These are phyloP conservation scores for Phytophthora melonis DNA, from an alignment of 352 stramenopile species.

Conservation along the genomic window DNA sequence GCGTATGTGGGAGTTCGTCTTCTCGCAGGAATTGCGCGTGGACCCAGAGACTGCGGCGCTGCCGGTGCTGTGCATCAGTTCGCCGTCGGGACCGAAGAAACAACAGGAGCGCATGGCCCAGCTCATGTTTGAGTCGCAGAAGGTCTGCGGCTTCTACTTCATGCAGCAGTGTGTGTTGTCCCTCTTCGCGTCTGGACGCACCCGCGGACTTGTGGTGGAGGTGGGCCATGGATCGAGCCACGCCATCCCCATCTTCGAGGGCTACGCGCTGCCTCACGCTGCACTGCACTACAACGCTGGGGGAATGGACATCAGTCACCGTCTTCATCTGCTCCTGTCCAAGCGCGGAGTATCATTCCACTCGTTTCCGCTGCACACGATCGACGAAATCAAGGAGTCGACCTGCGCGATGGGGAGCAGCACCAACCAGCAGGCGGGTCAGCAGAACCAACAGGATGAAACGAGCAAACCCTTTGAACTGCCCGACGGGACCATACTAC, in stretches of 20 bases:
- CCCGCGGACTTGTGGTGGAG: conserved; percentile 88
- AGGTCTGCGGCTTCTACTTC: conserved; percentile 85
- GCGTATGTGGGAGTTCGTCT: conserved; percentile 88
- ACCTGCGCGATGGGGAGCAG: conserved; percentile 51
- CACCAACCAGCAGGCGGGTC: conserved; percentile 29
- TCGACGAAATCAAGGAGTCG: conserved; percentile 90
- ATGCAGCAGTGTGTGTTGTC: conserved; percentile 88
- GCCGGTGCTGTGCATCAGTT: conserved; percentile 76
- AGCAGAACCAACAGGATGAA: conserved; percentile 32
- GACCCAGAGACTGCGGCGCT: conserved; percentile 79
- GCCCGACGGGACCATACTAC: conserved; percentile 87
- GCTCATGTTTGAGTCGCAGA: conserved; percentile 89
- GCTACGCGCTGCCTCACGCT: conserved; percentile 82
- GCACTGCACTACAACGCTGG: conserved; percentile 72
- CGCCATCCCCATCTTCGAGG: conserved; percentile 89
- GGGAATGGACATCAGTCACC: conserved; percentile 80
- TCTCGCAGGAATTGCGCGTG: conserved; percentile 78
- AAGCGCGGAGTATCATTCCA: conserved; percentile 79
- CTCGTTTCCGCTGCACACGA: conserved; percentile 73
- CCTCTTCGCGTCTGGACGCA: conserved; percentile 89
- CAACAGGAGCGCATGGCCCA: conserved; percentile 86
- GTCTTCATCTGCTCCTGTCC: conserved; percentile 72
- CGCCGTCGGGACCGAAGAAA: conserved; percentile 59
- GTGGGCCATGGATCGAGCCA: conserved; percentile 87
- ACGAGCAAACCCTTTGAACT: conserved; percentile 79